Percentiles rank a stretch among this genome's conserved stretches.
Evolutionary conservation across 2,329 filamentous ascomycete genomes (phyloP).

Genomic region (Diaporthe velutina): DNA sequence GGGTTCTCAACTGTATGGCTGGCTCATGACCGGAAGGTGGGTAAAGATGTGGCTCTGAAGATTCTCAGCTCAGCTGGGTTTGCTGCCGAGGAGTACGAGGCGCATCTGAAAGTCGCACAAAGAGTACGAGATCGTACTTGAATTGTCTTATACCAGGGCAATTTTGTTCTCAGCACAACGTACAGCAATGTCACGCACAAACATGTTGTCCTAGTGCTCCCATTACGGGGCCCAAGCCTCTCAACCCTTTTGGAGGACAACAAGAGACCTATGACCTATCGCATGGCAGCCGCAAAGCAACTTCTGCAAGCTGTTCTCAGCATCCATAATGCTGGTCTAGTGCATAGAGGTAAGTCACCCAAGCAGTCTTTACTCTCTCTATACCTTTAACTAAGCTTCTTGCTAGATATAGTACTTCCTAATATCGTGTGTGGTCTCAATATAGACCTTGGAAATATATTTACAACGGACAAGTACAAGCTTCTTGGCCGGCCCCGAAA

Average conservation of each 20-base stretch:
- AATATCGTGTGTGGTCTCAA: slow-evolving; percentile 15
- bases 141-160: background rate
- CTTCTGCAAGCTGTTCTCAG: background rate
- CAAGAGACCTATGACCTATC: background rate
- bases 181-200: too few relatives aligned
- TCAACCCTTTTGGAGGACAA: background rate
- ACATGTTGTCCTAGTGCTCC: background rate
- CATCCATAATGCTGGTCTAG: background rate
- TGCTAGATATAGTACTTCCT: background rate
- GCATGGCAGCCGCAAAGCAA: slow-evolving; percentile 4
- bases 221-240: slow-evolving; percentile 1
- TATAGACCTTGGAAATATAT: background rate
- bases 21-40: background rate
- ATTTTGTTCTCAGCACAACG: background rate
- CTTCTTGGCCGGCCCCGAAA: slow-evolving; percentile 2
- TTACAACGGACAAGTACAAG: background rate
- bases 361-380: background rate
- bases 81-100: background rate
- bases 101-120: background rate
- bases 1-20: slow-evolving; percentile 12
- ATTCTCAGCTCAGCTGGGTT: background rate
- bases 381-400: background rate
- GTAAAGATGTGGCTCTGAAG: background rate
- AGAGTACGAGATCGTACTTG: background rate
- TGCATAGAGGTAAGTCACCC: slow-evolving; percentile 10